Percentiles rank a stretch among this genome's conserved stretches.
Evolutionary conservation across 2,329 filamentous ascomycete species (phyloP).

Genomic region (Septoria linicola): DNA sequence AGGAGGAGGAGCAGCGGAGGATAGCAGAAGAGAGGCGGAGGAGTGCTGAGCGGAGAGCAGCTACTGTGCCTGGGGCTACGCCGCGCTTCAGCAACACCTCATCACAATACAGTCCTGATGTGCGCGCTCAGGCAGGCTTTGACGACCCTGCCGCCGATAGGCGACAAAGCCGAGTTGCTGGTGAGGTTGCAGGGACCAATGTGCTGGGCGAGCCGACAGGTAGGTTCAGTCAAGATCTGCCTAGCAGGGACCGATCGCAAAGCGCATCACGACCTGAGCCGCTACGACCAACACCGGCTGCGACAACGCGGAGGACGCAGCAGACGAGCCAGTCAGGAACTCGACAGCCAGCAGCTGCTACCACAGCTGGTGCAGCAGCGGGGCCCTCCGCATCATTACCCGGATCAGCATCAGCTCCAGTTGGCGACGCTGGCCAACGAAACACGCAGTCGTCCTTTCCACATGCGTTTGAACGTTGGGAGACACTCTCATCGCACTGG

Average conservation of each 20-base stretch:
- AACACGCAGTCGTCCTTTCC: constrained; percentile 70
- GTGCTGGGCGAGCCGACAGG: constrained; percentile 36
- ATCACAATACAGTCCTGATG: constrained; percentile 35
- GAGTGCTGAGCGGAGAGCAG: constrained; percentile 62
- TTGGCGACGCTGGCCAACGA: constrained; percentile 26
- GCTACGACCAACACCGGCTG: constrained; percentile 22
- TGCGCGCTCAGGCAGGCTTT: constrained; percentile 24
- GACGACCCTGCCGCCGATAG: constrained; percentile 29
- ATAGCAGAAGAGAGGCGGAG: constrained; percentile 52
- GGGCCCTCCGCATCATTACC: constrained; percentile 23
- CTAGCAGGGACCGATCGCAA: constrained; percentile 22
- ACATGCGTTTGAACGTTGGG: constrained; percentile 97
- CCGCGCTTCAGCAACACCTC: constrained; percentile 30
- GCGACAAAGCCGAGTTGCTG: constrained; percentile 28
- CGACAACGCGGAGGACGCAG: constrained; percentile 29
- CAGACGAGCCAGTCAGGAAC: constrained; percentile 27
- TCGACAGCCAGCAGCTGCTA: constrained; percentile 27
- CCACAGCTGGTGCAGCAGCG: constrained; percentile 21
- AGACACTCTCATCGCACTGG: constrained; percentile 95
- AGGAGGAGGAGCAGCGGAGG: constrained; percentile 51
- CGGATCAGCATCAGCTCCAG: constrained; percentile 17
- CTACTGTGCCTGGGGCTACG: constrained; percentile 32
- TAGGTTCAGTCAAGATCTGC: constrained; percentile 29
- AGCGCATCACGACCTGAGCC: constrained; percentile 28
- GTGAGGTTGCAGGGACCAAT: constrained; percentile 35